Base-by-base conservation (phyloP, 768 basidiomycete species). In the Basidioascus undulatus region DNA sequence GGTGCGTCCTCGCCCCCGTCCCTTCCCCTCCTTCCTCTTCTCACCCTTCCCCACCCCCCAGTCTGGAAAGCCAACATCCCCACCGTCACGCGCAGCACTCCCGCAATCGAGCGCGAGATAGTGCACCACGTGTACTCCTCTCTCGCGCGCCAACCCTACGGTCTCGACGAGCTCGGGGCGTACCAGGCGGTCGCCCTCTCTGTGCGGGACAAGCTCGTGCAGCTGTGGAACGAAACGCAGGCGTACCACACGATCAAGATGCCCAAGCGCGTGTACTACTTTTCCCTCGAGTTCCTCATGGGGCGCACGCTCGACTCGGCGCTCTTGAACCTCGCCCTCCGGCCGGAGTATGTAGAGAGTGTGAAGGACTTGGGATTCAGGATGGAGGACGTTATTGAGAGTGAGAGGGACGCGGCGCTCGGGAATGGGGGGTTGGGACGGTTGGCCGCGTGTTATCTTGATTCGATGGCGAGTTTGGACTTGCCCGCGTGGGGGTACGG, bases 401-500 rank as follows among this genome's bases (percentile, higher is more conserved):
- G 76, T 52, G 89, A 96, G 57, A 74, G 87, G 37, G 92, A 98
- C 53, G 86, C 89, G 1, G 89, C 72, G 7, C 68, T 94, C 10
- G 92, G 89, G 5, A 92, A 94, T 56, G 87, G 87, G 48, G 89
- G 89, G 43, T 68, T 94, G 8, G 89, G 92, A 0, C 79, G 89
- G 24, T 70, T 98, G 34, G 92, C 92, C 1, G 89, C 92, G 1
- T 98, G 92, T 62, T 98, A 94, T 50, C 52, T 59, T 36, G 87
- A 94, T 54, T 82, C 79, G n/a, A 71, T 74, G 19, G 75, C 87
- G 3, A 79, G 78, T 8, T 74, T 82, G 53, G 76, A 87, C 57
- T 67, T 94, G 4, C 89, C 89, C 0, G 69, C 82, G 19, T 94
- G 86, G 84, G 89, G 89, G 34, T 94, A 94, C 51, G 86, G 86